Evolutionary conservation across 2,329 filamentous ascomycete species (phyloP).

Genomic region (Aspergillus sergii): DNA sequence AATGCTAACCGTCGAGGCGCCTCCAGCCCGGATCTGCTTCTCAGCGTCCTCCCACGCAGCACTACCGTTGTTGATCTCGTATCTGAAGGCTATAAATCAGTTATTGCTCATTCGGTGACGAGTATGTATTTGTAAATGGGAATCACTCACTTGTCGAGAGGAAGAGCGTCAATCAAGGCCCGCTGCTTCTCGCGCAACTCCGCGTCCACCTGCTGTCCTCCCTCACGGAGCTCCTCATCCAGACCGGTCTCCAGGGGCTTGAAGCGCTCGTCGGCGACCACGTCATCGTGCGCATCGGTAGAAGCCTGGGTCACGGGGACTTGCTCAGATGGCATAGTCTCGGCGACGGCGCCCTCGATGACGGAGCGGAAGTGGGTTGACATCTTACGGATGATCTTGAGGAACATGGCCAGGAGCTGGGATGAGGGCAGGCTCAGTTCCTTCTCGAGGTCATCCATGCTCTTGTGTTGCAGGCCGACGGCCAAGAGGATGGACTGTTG

Average conservation of each 20-base stretch:
- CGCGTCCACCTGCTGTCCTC: slow-evolving; percentile 72
- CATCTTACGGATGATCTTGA: slow-evolving; percentile 91
- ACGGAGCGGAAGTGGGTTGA: slow-evolving; percentile 75
- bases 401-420: slow-evolving; percentile 93
- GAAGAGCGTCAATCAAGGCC: slow-evolving; percentile 85
- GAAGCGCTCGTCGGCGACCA: slow-evolving; percentile 63
- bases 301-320: slow-evolving; percentile 43
- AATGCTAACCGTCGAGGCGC: slow-evolving; percentile 66
- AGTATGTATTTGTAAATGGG: slow-evolving; percentile 8
- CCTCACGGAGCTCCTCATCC: slow-evolving; percentile 82
- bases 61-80: slow-evolving; percentile 51
- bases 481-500: slow-evolving; percentile 88
- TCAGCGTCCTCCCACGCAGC: slow-evolving; percentile 65
- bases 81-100: slow-evolving; percentile 44
- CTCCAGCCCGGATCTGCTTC: slow-evolving; percentile 69
- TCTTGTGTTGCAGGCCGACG: slow-evolving; percentile 87
- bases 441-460: slow-evolving; percentile 75
- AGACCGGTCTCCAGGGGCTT: slow-evolving; percentile 71
- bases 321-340: slow-evolving; percentile 63
- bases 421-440: slow-evolving; percentile 74
- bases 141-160: slow-evolving; percentile 74
- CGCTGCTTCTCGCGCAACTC: slow-evolving; percentile 78
- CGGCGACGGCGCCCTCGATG: slow-evolving; percentile 72
- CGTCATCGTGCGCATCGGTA: slow-evolving; percentile 68
- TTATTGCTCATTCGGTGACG: slow-evolving; percentile 37